Evolutionary conservation across 441 rosid species (phyloP), one percentile per base, ranked within the genome.

Genomic region (Erodium texanum): DNA sequence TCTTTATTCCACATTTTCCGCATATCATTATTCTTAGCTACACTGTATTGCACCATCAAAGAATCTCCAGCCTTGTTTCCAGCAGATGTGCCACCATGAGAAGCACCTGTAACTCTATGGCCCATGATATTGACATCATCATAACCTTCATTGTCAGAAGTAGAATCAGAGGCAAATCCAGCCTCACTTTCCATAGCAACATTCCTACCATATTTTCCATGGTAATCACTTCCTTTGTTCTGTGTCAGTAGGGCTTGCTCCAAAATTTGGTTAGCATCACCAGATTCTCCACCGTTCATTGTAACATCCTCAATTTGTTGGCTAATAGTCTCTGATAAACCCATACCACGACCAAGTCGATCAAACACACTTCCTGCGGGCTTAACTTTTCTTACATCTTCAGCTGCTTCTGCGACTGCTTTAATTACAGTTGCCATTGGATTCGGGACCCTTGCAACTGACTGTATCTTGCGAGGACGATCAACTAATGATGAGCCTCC

Each of bases 341-440:
- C 79, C 70, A 77, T 70, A 48, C 82, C 80, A 70, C 79, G 85
- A 71, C 96, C 83, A 66, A 94, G 86, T 70, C 97, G 83, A 78
- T 89, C 97, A 76, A 94, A 94, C 71, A 94, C 98, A 70, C 91
- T 92, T 79, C 89, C 85, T 15, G 83, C 75, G 67, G 86, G 68
- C 77, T 84, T 87, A 62, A 77, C 71, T 69, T 82, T 89, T 64
- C 66, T 79, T 43, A 81, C 92, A 84, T 92, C 99, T 78, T 87
- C 88, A 56, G 93, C 89, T 73, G 99, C 98, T 85, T 92, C 97
- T 34, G 88, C 84, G 20, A 92, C 95, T 72, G 95, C 96, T 80
- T 85, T 92, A 12, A 89, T 74, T 38, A 89, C 89, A 65, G 93
- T 79, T 45, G 87, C 82, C 91, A 90, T 82, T 68, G 93, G 81